These are phyloP conservation scores for Annulohypoxylon moriforme DNA, from an alignment of 495 filamentous ascomycete genomes.

Conservation along the genomic window DNA sequence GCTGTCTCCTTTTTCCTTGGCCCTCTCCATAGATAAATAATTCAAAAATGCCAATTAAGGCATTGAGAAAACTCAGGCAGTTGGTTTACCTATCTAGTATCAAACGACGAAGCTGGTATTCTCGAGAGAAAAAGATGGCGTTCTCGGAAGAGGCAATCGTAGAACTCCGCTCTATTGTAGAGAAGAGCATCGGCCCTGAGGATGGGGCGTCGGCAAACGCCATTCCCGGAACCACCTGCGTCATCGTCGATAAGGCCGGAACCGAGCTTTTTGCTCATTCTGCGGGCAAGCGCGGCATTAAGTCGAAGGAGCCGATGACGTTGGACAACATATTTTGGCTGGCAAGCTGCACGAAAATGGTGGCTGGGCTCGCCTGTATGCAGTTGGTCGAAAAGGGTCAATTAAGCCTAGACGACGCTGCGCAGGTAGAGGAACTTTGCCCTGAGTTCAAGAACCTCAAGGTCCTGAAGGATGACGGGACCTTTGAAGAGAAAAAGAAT, in stretches of 20 bases:
- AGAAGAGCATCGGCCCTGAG: slow-evolving; percentile 15
- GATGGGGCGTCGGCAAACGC: slow-evolving; percentile 32
- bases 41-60: neutral
- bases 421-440: slow-evolving; percentile 56
- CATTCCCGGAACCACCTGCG: slow-evolving; percentile 60
- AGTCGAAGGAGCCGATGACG: slow-evolving; percentile 55
- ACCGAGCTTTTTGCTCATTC: slow-evolving; percentile 61
- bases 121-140: slow-evolving; percentile 6
- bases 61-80: neutral
- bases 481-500: slow-evolving; percentile 62
- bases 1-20: neutral
- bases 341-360: slow-evolving; percentile 69
- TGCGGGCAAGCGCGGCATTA: slow-evolving; percentile 56
- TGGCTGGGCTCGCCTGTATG: slow-evolving; percentile 68
- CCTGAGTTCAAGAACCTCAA: slow-evolving; percentile 64
- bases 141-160: slow-evolving; percentile 26
- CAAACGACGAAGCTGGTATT: neutral
- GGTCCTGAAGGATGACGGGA: slow-evolving; percentile 60
- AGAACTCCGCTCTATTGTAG: slow-evolving; percentile 32
- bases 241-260: slow-evolving; percentile 62
- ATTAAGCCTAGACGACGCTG: slow-evolving; percentile 63
- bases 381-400: slow-evolving; percentile 69
- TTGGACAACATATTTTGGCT: slow-evolving; percentile 68
- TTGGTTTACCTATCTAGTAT: neutral
- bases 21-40: neutral